phyloP scores from a whole-genome alignment of 148 eudicot genomes.

The Nyssa sinensis region DNA sequence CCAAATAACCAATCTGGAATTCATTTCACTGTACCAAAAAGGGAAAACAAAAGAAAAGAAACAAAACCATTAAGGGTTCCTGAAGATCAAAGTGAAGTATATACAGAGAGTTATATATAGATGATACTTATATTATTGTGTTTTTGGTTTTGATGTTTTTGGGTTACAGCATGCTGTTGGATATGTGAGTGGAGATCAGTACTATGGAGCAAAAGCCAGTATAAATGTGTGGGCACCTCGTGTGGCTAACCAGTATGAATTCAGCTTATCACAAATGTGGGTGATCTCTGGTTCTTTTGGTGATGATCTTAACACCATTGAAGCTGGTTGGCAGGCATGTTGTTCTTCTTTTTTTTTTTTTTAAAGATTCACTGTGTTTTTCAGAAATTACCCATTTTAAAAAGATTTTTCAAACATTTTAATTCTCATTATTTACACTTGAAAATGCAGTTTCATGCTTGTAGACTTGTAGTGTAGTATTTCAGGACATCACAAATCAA shows the following conservation, averaged over 20 bases:
- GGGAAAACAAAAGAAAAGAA: too few relatives aligned
- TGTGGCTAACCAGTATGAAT: slow-evolving; percentile 61
- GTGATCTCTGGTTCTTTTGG: slow-evolving; percentile 81
- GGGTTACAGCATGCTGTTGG: slow-evolving; percentile 76
- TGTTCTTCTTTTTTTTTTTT: background rate
- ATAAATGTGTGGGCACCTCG: slow-evolving; percentile 75
- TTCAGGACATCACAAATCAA: background rate
- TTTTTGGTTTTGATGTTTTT: too few relatives aligned
- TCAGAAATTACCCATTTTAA: too few relatives aligned
- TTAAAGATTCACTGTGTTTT: too few relatives aligned
- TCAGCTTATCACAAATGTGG: slow-evolving; percentile 82
- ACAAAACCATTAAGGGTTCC: too few relatives aligned
- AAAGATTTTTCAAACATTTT: too few relatives aligned
- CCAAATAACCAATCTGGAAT: too few relatives aligned
- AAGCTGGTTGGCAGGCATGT: slow-evolving; percentile 91
- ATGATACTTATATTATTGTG: too few relatives aligned
- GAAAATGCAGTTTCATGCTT: background rate
- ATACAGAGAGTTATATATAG: too few relatives aligned
- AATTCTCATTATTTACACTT: too few relatives aligned
- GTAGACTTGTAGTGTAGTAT: background rate
- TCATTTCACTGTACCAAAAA: too few relatives aligned
- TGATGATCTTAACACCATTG: slow-evolving; percentile 81
- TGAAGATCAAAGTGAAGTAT: too few relatives aligned
- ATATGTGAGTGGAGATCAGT: slow-evolving; percentile 65
- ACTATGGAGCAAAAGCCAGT: slow-evolving; percentile 81